Evolutionary conservation across 352 stramenopile species (phyloP).

Genomic region (Globisporangium nunn): DNA sequence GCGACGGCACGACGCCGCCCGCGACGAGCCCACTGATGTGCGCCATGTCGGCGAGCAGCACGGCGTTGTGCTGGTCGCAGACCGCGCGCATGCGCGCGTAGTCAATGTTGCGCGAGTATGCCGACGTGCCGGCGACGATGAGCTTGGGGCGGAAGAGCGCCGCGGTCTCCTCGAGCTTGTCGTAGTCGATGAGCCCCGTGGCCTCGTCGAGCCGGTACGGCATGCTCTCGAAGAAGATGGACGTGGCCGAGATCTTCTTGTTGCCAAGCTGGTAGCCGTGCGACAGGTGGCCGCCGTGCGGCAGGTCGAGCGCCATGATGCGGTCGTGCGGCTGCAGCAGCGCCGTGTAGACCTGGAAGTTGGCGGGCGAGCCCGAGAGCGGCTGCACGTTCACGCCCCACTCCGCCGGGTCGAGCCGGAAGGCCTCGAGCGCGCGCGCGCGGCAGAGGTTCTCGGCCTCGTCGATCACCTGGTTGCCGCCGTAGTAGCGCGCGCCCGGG

Average conservation of each 20-base stretch:
- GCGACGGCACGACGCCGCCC: constrained; percentile 92
- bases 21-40: constrained; percentile 99
- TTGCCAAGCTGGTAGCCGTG: constrained; percentile 98
- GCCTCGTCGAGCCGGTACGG: constrained; percentile 95
- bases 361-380: constrained; percentile 96
- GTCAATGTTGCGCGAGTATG: constrained; percentile 98
- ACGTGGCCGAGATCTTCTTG: constrained; percentile 99
- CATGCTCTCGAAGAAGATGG: constrained; percentile 99
- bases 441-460: constrained; percentile 97
- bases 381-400: constrained; percentile 98
- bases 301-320: constrained; percentile 98
- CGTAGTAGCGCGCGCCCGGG: constrained; percentile 93
- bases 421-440: constrained; percentile 94
- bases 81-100: constrained; percentile 98
- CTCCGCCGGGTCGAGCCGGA: constrained; percentile 93
- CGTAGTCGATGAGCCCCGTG: constrained; percentile 98
- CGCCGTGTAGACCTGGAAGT: constrained; percentile 99
- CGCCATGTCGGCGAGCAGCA: constrained; percentile 98
- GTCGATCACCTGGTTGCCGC: constrained; percentile 99
- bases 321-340: constrained; percentile 97
- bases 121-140: constrained; percentile 97
- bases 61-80: constrained; percentile 90
- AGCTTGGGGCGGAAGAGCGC: constrained; percentile 95
- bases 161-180: constrained; percentile 94
- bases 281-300: constrained; percentile 97